Evolutionary conservation across 495 filamentous ascomycete species (phyloP).

Genomic region (Xeromyces bisporus): DNA sequence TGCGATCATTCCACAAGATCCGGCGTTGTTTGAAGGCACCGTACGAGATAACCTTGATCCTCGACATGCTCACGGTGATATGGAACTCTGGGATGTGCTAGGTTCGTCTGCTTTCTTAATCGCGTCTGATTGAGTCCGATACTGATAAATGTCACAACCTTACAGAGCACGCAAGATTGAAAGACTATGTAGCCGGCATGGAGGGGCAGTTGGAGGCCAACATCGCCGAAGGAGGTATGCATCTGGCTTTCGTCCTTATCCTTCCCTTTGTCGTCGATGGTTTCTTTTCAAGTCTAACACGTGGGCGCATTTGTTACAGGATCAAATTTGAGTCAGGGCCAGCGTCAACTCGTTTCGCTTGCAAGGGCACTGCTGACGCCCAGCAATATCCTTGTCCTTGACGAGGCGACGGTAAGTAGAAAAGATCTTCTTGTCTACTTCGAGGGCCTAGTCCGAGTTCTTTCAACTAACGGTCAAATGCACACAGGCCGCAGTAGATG

Average conservation of each 20-base stretch:
- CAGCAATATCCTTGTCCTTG: slow-evolving; percentile 90
- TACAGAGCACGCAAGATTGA: slow-evolving; percentile 80
- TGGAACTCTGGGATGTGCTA: slow-evolving; percentile 91
- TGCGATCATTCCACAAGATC: slow-evolving; percentile 97
- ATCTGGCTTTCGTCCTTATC: background rate
- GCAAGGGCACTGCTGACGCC: slow-evolving; percentile 87
- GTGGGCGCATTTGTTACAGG: slow-evolving; percentile 15
- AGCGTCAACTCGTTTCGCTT: slow-evolving; percentile 83
- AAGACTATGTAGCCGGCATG: slow-evolving; percentile 81
- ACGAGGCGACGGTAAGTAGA: slow-evolving; percentile 70
- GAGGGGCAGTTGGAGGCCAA: slow-evolving; percentile 74
- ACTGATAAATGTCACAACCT: slow-evolving; percentile 6
- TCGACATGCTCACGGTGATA: slow-evolving; percentile 87
- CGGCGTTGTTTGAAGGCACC: slow-evolving; percentile 91
- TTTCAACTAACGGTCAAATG: slow-evolving; percentile 1
- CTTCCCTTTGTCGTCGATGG: background rate
- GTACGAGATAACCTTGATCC: slow-evolving; percentile 95
- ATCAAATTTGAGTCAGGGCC: slow-evolving; percentile 42
- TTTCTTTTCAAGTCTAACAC: background rate
- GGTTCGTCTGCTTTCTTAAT: slow-evolving; percentile 36
- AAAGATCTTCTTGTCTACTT: no score
- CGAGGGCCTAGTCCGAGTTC: background rate
- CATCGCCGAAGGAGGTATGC: slow-evolving; percentile 80
- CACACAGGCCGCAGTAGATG: slow-evolving; percentile 68
- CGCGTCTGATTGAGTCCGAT: slow-evolving; percentile 2